Conservation (phyloP, 2,329 filamentous ascomycete genomes). For the Cadophora sp. region DNA sequence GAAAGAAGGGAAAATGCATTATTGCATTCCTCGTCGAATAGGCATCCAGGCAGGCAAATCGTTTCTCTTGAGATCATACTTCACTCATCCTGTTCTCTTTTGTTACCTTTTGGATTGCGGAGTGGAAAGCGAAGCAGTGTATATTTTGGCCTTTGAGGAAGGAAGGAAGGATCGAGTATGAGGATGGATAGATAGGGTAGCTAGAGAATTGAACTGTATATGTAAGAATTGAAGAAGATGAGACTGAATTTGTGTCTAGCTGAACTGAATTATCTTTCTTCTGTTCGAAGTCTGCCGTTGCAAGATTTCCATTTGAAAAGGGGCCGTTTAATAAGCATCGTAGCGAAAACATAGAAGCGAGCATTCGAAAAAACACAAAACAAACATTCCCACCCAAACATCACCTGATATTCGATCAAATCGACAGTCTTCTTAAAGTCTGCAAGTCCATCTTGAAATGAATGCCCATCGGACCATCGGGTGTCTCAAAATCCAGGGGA, state of each 20-base stretch:
- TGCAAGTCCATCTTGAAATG: not conserved
- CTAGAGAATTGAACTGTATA: constrained; percentile 8
- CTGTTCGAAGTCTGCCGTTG: too few species aligned
- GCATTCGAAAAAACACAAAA: not conserved
- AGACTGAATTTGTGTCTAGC: not conserved
- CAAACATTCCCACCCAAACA: not conserved
- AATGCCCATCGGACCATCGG: not conserved
- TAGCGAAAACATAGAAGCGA: not conserved
- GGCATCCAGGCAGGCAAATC: not conserved
- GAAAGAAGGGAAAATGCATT: constrained; percentile 2
- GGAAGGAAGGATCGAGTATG: not conserved
- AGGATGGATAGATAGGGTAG: not conserved
- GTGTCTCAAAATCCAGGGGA: not conserved
- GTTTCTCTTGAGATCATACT: constrained; percentile 13
- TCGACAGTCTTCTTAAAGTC: not conserved
- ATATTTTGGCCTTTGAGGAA: not conserved
- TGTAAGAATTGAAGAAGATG: not conserved
- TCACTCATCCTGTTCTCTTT: constrained; percentile 27
- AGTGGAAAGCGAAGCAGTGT: not conserved
- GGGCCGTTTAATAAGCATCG: too few species aligned
- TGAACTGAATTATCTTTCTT: too few species aligned
- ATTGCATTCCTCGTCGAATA: constrained; percentile 5
- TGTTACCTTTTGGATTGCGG: constrained; percentile 13
- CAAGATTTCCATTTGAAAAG: too few species aligned
- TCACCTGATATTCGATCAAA: not conserved